A percentile compares a stretch with the other conserved stretches of the same genome.
phyloP scores from a whole-genome alignment of 1,284 basidiomycete genomes.

The Puccinia hordei region DNA sequence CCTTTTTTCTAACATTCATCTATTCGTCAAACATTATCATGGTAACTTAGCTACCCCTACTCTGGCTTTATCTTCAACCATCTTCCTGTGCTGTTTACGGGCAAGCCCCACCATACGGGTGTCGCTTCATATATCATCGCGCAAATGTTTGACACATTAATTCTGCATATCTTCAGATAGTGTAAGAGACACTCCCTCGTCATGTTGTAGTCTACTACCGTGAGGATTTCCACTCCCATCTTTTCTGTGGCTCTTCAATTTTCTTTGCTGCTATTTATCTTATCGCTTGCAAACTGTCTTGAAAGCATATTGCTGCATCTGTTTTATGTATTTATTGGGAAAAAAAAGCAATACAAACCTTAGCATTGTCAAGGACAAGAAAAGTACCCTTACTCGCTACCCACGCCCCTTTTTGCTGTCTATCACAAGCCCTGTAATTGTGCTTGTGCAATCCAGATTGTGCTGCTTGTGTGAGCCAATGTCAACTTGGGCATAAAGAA shows the following conservation, averaged over 20 bases:
- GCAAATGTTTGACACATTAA: slow-evolving; percentile 26
- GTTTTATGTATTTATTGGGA: background rate
- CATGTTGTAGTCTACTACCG: background rate
- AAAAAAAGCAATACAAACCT: background rate
- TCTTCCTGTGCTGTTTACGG: slow-evolving; percentile 3
- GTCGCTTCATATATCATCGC: background rate
- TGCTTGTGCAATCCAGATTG: too few species aligned
- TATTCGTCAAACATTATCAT: slow-evolving; percentile 17
- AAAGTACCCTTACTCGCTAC: background rate
- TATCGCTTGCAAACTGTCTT: slow-evolving; percentile 8
- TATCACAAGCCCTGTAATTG: too few species aligned
- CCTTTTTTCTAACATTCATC: background rate
- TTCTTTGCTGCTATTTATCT: slow-evolving; percentile 14
- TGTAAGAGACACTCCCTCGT: background rate
- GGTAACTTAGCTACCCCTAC: background rate
- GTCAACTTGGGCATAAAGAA: too few species aligned
- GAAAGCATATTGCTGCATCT: background rate
- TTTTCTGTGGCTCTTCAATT: background rate
- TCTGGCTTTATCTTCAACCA: background rate
- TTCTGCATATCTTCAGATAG: slow-evolving; percentile 6
- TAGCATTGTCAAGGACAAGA: background rate
- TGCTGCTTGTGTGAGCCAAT: too few species aligned
- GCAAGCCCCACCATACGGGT: background rate
- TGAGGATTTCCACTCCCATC: background rate
- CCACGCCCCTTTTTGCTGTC: too few species aligned